A percentile compares a stretch with the other conserved stretches of the same genome.
Conservation (phyloP, 2,329 filamentous ascomycete genomes). For the Xylariaceae sp. region DNA sequence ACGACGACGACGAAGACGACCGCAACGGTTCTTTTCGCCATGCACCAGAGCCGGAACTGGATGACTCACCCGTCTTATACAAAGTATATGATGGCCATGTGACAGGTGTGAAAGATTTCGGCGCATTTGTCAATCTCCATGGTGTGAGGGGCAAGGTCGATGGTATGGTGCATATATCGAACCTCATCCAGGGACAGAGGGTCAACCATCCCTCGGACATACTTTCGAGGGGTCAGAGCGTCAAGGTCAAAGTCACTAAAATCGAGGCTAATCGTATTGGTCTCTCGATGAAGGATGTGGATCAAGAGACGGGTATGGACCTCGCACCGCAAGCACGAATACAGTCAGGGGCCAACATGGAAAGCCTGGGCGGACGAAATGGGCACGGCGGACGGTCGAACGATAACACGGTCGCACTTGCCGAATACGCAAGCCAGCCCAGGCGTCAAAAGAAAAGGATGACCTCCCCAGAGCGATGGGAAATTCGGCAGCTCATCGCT, state of each 20-base stretch:
- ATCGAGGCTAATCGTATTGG: slow-evolving; percentile 79
- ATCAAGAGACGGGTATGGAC: slow-evolving; percentile 83
- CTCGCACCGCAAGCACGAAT: slow-evolving; percentile 73
- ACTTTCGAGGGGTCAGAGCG: slow-evolving; percentile 71
- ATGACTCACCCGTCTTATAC: slow-evolving; percentile 74
- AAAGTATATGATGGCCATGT: slow-evolving; percentile 90
- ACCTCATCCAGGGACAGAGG: slow-evolving; percentile 76
- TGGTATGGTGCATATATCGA: slow-evolving; percentile 89
- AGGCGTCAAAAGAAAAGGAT: slow-evolving; percentile 77
- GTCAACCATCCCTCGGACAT: slow-evolving; percentile 92
- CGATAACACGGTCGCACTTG: slow-evolving; percentile 57
- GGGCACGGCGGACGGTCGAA: slow-evolving; percentile 39
- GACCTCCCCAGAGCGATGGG: slow-evolving; percentile 96
- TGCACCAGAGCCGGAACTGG: slow-evolving; percentile 68
- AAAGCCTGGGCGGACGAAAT: slow-evolving; percentile 64
- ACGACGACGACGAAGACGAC: slow-evolving; percentile 36
- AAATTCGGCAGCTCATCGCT: slow-evolving; percentile 93
- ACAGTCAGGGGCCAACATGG: slow-evolving; percentile 86
- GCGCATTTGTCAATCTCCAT: slow-evolving; percentile 88
- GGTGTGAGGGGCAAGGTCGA: slow-evolving; percentile 86
- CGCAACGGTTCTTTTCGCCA: slow-evolving; percentile 59
- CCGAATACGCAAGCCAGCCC: slow-evolving; percentile 51
- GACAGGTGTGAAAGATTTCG: slow-evolving; percentile 92
- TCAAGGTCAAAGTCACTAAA: slow-evolving; percentile 90
- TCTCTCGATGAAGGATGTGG: slow-evolving; percentile 95